These are phyloP conservation scores for Curvularia spicifera DNA, from an alignment of 2,329 filamentous ascomycete genomes.

Conservation along the genomic window DNA sequence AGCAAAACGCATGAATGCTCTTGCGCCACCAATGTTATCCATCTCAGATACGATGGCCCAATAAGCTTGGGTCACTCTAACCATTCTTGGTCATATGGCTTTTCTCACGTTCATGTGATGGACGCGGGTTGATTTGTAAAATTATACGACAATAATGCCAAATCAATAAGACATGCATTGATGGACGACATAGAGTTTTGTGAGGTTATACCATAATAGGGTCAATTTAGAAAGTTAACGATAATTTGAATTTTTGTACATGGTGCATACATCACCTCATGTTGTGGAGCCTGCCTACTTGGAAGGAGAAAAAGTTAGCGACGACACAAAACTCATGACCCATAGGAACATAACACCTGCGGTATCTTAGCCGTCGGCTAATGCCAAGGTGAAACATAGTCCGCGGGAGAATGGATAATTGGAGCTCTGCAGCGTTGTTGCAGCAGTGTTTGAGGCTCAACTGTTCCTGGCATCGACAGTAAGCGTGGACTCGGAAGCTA, in stretches of 20 bases:
- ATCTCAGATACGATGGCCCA: background rate
- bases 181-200: background rate
- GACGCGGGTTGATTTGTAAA: background rate
- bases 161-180: background rate
- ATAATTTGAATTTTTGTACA: background rate
- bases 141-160: background rate
- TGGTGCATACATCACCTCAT: background rate
- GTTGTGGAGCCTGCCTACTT: background rate
- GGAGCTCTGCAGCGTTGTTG: conserved; percentile 19
- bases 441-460: conserved; percentile 25
- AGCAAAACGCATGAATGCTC: background rate
- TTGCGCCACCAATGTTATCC: background rate
- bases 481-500: conserved; percentile 4
- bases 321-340: background rate
- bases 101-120: background rate
- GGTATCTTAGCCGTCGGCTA: conserved; percentile 21
- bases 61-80: background rate
- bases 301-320: background rate
- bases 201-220: background rate
- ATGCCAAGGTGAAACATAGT: conserved; percentile 23
- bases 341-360: conserved; percentile 15
- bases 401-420: conserved; percentile 12
- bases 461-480: conserved; percentile 14
- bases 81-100: background rate
- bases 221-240: background rate